Percentiles rank a stretch among this genome's conserved stretches.
phyloP scores from a whole-genome alignment of 2,329 filamentous ascomycete genomes.

The Fusarium compactum region DNA sequence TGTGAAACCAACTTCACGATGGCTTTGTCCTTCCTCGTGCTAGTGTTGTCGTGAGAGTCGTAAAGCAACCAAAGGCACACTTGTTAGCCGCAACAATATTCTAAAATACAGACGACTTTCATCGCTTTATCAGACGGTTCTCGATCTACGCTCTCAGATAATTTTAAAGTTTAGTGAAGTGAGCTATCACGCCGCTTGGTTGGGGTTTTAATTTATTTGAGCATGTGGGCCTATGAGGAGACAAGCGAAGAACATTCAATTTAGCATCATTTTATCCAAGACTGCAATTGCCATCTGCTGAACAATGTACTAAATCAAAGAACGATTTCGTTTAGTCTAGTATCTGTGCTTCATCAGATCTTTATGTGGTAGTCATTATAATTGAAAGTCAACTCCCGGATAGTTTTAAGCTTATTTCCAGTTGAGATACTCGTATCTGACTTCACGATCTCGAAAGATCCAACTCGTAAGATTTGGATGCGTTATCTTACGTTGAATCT shows the following conservation, averaged over 20 bases:
- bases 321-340: neutral
- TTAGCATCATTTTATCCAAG: neutral
- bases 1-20: neutral
- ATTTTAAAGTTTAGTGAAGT: neutral
- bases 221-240: neutral
- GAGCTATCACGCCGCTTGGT: neutral
- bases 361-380: neutral
- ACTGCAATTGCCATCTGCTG: neutral
- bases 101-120: neutral
- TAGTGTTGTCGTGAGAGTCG: fast-evolving
- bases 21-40: neutral
- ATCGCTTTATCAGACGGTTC: no score
- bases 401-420: neutral
- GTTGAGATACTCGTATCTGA: neutral
- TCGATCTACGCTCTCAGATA: neutral
- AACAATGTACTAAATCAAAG: neutral
- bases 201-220: neutral
- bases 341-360: neutral
- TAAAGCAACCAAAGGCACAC: no score
- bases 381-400: neutral
- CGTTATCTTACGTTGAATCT: neutral
- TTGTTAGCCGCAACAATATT: neutral
- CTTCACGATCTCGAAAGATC: neutral
- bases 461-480: neutral
- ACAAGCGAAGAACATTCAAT: neutral